Conservation (phyloP, 2,329 filamentous ascomycete species). For the Xylaria sp. region DNA sequence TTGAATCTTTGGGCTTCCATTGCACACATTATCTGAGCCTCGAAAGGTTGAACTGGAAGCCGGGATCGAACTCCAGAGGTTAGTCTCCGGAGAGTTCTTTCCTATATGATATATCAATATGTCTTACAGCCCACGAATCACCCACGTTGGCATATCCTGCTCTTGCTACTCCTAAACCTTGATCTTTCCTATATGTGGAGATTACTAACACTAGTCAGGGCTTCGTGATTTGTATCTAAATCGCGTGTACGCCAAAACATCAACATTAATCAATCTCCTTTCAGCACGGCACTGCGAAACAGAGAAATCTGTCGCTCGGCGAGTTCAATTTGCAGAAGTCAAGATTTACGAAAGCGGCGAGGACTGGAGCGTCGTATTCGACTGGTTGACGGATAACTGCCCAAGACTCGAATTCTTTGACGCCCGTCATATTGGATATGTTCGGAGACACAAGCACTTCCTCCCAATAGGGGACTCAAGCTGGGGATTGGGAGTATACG, state of each 20-base stretch:
- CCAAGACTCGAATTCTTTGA: background rate
- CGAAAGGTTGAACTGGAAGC: background rate
- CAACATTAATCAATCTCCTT: background rate
- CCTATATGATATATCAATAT: background rate
- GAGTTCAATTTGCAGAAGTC: background rate
- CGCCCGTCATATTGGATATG: background rate
- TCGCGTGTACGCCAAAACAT: background rate
- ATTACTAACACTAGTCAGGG: background rate
- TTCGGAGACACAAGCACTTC: background rate
- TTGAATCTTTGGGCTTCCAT: background rate
- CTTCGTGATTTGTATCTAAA: background rate
- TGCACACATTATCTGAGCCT: background rate
- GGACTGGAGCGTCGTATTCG: background rate
- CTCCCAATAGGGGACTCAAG: too few species aligned
- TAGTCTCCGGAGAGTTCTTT: background rate
- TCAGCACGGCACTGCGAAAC: background rate
- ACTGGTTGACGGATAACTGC: background rate
- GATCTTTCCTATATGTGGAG: background rate
- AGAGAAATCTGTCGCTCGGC: background rate
- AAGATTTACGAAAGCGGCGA: background rate
- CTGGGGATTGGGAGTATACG: background rate
- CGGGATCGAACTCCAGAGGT: background rate
- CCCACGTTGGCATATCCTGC: background rate
- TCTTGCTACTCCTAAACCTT: background rate
- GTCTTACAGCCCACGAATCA: too few species aligned